Evolutionary conservation across 192 early-diverging fungal genomes (phyloP).

Genomic region (Backusella tarrabulga): DNA sequence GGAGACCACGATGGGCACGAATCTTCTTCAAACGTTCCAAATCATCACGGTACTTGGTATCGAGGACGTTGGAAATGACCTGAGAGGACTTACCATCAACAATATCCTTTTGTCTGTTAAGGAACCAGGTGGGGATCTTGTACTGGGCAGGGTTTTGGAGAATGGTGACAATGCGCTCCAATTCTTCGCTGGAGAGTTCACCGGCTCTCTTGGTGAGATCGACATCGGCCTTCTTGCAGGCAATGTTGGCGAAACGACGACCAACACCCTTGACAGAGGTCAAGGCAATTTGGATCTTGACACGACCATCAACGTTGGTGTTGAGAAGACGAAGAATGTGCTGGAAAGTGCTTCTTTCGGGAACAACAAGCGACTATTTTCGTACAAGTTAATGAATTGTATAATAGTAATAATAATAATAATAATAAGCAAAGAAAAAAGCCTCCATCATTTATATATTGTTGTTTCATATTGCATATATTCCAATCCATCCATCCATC

Average conservation of each 20-base stretch:
- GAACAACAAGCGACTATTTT: conserved; percentile 80
- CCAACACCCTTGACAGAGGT: conserved; percentile 98
- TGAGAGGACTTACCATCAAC: conserved; percentile 94
- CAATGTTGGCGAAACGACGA: conserved; percentile 98
- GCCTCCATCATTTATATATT: too few species aligned
- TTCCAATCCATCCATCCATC: too few species aligned
- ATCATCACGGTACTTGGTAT: conserved; percentile 98
- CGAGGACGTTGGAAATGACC: conserved; percentile 89
- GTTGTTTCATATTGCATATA: too few species aligned
- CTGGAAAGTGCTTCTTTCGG: conserved; percentile 91
- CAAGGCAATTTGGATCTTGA: conserved; percentile 94
- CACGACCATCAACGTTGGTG: conserved; percentile 97
- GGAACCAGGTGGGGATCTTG: conserved; percentile 99
- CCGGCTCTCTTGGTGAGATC: conserved; percentile 98
- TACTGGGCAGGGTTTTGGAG: conserved; percentile 99
- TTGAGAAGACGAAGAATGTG: conserved; percentile 98
- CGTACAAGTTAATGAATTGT: too few species aligned
- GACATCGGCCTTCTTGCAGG: conserved; percentile 99
- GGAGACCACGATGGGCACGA: conserved; percentile 97
- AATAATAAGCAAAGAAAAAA: too few species aligned
- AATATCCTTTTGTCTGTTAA: conserved; percentile 99
- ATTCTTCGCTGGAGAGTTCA: conserved; percentile 96
- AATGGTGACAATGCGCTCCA: conserved; percentile 97
- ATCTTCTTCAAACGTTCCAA: conserved; percentile 99
- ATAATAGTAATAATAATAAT: too few species aligned